Conservation (phyloP, 257 asterid species). For the Nicotiana undulata region DNA sequence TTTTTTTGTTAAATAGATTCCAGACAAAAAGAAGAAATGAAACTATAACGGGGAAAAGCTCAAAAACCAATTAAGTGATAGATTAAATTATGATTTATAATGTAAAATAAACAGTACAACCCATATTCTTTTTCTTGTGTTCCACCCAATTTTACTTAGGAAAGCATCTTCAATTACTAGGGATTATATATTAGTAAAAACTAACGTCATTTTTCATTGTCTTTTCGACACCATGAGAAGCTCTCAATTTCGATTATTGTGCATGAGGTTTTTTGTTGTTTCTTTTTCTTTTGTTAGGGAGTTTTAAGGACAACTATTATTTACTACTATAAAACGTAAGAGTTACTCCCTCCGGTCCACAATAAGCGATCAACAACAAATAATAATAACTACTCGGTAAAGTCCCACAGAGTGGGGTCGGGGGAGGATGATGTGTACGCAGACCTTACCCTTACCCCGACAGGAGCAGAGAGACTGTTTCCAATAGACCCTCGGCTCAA, state of each 20-base stretch:
- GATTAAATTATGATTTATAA: constrained; percentile 22
- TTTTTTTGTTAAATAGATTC: constrained; percentile 9
- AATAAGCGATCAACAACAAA: too few relatives aligned
- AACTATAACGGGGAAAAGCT: constrained; percentile 27
- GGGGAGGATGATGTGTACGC: too few relatives aligned
- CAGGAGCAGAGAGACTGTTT: too few relatives aligned
- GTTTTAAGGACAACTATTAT: neutral
- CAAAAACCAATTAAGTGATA: constrained; percentile 37
- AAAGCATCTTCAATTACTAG: constrained; percentile 13
- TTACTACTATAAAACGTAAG: too few relatives aligned
- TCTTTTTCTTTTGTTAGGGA: neutral
- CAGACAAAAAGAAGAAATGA: neutral
- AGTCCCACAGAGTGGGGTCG: too few relatives aligned
- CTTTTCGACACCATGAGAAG: constrained; percentile 11
- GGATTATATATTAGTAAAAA: neutral
- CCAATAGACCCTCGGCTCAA: too few relatives aligned
- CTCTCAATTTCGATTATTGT: constrained; percentile 5
- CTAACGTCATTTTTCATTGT: neutral
- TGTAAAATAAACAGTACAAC: constrained; percentile 16
- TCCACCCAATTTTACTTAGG: constrained; percentile 38
- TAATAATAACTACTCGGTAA: too few relatives aligned
- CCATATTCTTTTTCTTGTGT: constrained; percentile 55
- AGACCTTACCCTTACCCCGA: too few relatives aligned
- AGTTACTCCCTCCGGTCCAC: too few relatives aligned
- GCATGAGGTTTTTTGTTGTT: neutral